Evolutionary conservation across 805 yeast species (phyloP).

Genomic region (Pichia ethanolica): DNA sequence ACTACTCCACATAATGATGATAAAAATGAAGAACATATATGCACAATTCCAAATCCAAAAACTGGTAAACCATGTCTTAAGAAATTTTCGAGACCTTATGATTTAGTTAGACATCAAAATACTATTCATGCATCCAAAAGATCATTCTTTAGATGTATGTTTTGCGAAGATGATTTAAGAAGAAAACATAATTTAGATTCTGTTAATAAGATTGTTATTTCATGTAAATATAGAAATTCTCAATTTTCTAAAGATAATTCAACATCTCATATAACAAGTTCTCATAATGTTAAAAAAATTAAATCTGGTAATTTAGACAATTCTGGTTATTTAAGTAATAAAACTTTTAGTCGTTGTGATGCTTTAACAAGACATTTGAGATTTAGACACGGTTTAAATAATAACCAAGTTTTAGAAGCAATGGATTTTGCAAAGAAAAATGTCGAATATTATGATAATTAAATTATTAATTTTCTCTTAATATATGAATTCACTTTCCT

Average conservation of each 20-base stretch:
- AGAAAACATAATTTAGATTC: slow-evolving; percentile 33
- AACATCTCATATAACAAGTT: slow-evolving; percentile 23
- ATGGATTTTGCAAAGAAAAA: slow-evolving; percentile 71
- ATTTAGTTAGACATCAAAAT: slow-evolving; percentile 89
- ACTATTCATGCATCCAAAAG: slow-evolving; percentile 89
- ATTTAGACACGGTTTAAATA: slow-evolving; percentile 74
- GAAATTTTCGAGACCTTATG: slow-evolving; percentile 90
- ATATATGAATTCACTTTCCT: neutral
- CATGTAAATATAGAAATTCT: slow-evolving; percentile 21
- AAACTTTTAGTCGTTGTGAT: slow-evolving; percentile 90
- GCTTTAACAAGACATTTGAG: slow-evolving; percentile 91
- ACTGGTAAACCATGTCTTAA: slow-evolving; percentile 63
- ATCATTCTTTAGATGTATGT: slow-evolving; percentile 76
- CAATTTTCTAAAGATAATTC: slow-evolving; percentile 25
- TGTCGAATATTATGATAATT: slow-evolving; percentile 47
- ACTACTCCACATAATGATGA: neutral
- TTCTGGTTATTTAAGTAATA: slow-evolving; percentile 29
- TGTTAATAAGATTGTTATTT: slow-evolving; percentile 37
- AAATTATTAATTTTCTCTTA: neutral
- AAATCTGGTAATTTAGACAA: slow-evolving; percentile 19
- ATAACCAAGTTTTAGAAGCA: slow-evolving; percentile 60
- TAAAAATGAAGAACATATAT: slow-evolving; percentile 38
- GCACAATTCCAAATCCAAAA: slow-evolving; percentile 51
- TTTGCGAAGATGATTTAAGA: slow-evolving; percentile 68
- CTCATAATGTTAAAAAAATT: slow-evolving; percentile 33